Evolutionary conservation across 108 stramenopile species (phyloP).

Genomic region (Aureococcus anophagefferens): DNA sequence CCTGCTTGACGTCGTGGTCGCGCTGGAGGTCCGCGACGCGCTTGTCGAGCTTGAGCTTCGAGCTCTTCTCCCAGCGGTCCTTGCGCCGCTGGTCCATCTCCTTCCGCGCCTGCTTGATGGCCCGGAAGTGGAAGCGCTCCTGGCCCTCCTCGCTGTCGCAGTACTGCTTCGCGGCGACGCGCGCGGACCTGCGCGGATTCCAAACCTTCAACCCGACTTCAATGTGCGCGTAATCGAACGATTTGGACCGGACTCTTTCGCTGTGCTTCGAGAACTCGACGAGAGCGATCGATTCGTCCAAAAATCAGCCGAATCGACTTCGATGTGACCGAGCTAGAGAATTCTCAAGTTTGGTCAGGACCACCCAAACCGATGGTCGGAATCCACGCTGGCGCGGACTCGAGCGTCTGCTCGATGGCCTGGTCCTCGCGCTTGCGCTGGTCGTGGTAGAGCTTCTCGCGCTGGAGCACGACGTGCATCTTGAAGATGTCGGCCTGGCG

Average conservation of each 20-base stretch:
- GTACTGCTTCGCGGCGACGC: not conserved
- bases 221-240: too few relatives aligned
- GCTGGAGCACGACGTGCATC: not conserved
- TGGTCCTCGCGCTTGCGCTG: too few relatives aligned
- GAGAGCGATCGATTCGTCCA: too few relatives aligned
- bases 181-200: too few relatives aligned
- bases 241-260: too few relatives aligned
- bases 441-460: not conserved
- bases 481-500: not conserved
- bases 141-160: not conserved
- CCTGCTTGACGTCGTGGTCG: not conserved
- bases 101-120: not conserved
- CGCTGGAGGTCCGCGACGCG: not conserved
- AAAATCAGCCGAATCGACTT: too few relatives aligned
- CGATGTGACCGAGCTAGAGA: too few relatives aligned
- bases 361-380: too few relatives aligned
- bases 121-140: not conserved
- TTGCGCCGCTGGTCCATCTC: not conserved
- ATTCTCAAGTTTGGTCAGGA: too few relatives aligned
- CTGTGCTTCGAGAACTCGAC: too few relatives aligned
- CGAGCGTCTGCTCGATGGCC: not conserved
- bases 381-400: too few relatives aligned
- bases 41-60: not conserved
- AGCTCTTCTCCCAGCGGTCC: not conserved
- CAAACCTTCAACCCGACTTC: too few relatives aligned